Evolutionary conservation across 2,329 filamentous ascomycete species (phyloP).

Genomic region (Sarocladium oryzae): DNA sequence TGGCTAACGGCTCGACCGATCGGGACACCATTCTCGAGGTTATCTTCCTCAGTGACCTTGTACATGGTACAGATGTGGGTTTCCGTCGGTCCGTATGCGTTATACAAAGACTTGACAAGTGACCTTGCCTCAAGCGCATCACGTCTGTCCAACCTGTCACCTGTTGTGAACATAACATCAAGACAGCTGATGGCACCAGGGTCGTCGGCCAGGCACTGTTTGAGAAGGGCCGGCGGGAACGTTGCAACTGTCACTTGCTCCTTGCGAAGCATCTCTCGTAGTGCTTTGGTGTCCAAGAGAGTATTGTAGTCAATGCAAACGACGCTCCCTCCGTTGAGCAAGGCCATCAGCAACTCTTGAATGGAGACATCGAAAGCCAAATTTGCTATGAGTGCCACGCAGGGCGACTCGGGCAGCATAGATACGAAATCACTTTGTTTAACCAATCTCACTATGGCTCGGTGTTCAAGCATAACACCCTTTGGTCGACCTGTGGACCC

Average conservation of each 20-base stretch:
- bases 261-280: conserved; percentile 13
- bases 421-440: conserved; percentile 8
- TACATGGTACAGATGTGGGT: conserved; percentile 15
- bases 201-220: conserved; percentile 21
- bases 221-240: conserved; percentile 12
- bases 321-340: conserved; percentile 14
- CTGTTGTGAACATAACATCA: conserved; percentile 27
- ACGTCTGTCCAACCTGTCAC: conserved; percentile 17
- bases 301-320: conserved; percentile 14
- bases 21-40: conserved; percentile 12
- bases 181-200: conserved; percentile 27
- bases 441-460: conserved; percentile 11
- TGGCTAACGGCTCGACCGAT: conserved; percentile 14
- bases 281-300: conserved; percentile 8
- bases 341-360: conserved; percentile 11
- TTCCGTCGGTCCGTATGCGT: conserved; percentile 17
- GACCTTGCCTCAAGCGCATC: conserved; percentile 6
- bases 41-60: conserved; percentile 7
- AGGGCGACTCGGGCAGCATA: neutral
- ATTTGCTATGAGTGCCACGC: conserved; percentile 11
- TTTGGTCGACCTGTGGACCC: conserved; percentile 44
- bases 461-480: conserved; percentile 32
- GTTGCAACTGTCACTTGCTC: conserved; percentile 30
- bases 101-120: conserved; percentile 5
- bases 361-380: conserved; percentile 14